Conservation (phyloP, 768 basidiomycete species). For the Collybia sordida region DNA sequence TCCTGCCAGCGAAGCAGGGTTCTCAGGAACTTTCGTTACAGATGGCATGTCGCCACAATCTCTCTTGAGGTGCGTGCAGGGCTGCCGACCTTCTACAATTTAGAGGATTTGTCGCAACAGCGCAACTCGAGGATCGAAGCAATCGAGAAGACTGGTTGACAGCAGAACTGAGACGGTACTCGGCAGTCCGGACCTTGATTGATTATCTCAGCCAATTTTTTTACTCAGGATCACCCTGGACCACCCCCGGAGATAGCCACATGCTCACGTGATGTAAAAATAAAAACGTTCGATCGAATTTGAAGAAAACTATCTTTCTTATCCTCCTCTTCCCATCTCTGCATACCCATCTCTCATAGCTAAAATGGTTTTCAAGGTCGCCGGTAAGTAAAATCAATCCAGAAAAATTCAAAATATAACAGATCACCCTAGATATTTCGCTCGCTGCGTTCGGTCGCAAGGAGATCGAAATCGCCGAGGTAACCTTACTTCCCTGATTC, state of each 20-base stretch:
- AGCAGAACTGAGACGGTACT: too few relatives aligned
- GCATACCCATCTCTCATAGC: constrained; percentile 7
- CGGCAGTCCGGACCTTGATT: too few relatives aligned
- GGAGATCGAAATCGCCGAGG: constrained; percentile 99
- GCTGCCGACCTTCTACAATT: too few relatives aligned
- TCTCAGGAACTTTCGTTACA: not conserved
- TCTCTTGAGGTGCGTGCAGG: too few relatives aligned
- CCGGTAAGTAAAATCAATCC: constrained; percentile 49
- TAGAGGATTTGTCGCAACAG: too few relatives aligned
- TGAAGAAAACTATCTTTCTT: constrained; percentile 18
- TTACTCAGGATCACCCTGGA: not conserved
- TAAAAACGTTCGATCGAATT: constrained; percentile 35
- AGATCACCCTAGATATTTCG: constrained; percentile 66
- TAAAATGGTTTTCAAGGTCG: constrained; percentile 87
- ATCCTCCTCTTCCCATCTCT: constrained; percentile 21
- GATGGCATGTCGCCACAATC: too few relatives aligned
- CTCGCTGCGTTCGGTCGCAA: constrained; percentile 99
- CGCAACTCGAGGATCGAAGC: too few relatives aligned
- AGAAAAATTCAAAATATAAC: constrained; percentile 9
- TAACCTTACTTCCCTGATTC: constrained; percentile 27
- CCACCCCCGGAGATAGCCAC: constrained; percentile 1
- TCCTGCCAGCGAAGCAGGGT: constrained; percentile 7
- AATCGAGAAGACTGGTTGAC: too few relatives aligned
- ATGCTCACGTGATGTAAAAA: constrained; percentile 30
- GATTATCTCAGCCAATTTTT: too few relatives aligned